Base-by-base conservation (phyloP, 257 asterid species). In the Plantago major region DNA sequence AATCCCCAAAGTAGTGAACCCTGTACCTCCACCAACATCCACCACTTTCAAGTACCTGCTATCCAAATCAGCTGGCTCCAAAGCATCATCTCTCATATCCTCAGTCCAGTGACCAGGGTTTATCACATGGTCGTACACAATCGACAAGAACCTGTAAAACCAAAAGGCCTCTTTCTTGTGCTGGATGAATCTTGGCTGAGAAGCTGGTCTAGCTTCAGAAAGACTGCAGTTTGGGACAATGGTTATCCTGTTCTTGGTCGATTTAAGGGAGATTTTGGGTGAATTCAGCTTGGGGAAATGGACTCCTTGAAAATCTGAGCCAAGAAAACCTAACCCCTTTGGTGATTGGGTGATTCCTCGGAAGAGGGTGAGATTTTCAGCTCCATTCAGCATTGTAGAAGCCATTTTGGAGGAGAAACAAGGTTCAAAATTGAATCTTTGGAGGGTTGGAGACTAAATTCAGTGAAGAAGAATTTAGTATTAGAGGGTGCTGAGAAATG, bases 91-190 rank as follows among this genome's bases (percentile, higher is more conserved):
- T 62, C 99, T 77, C 99, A 89, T 89, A 44, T 93, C 99, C 73
- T 89, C 97, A 7, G 99, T 93, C 97, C 97, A 89, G 55, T 93
- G 99, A n/a, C 97, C 97, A n/a, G 99, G 99, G 80, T 89, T 89
- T 40, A 93, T 83, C 22, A 89, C 78, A 65, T 87, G 99, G 79
- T 93, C 96, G 68, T 93, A 93, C 71, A 89, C 95, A 49, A 93
- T 87, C 4, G 99, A 93, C 0, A 93, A 79, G 52, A 93, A 87
- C 59, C 97, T 74, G 54, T 89, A 93, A 38, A 93, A 89, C 99
- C 99, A 93, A 62, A 87, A 93, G 0, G 99, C 99, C 73, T 87
- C 99, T 50, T 89, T 80, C 75, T 93, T 89, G 78, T 89, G 96
- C 79, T 93, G 99, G 7, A 93, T 89, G 86, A 89, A 93, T 55